Evolutionary conservation across 768 basidiomycete species (phyloP), one percentile per base, ranked within the genome.

Genomic region (Russula earlei): DNA sequence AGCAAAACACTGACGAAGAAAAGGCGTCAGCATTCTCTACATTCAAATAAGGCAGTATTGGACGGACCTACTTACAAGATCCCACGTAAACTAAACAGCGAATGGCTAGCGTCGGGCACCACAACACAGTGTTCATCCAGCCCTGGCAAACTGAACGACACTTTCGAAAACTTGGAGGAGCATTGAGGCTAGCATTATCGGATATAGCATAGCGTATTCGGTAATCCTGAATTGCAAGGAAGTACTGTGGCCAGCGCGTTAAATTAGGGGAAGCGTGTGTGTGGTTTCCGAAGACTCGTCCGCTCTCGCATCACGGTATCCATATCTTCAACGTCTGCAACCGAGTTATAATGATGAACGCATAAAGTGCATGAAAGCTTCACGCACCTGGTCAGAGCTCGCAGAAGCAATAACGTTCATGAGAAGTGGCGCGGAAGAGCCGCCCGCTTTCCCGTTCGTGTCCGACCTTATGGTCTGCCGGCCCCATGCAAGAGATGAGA

Each of bases 241-340:
- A 54, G 47, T 58, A 49, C n/a, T 48, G 52, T 40, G 41, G 22
- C 42, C 41, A 38, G 49, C 25, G 42, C 52, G 52, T n/a, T 53
- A 58, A n/a, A 53, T 37, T 58, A 44, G 19, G 29, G 29, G 5
- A 38, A 34, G 45, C n/a, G 34, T 10, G 41, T 38, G 25, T 44
- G 36, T 24, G 41, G 45, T 24, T 36, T 15, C 20, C 41, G 20
- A 19, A 31, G 34, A 17, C 45, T 54, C 52, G 14, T 53, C 50
- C 22, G 37, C 40, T 42, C 19, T 38, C 33, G 25, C 46, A 49
- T 60, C 56, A 62, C 14, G 61, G 59, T 40, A 55, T 53, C 61
- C 61, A 62, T 44, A 62, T 62, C 61, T 60, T 62, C 54, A 62
- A 46, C n/a, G 59, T 60, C 59, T 60, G 29, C 46, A 19, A 17